Evolutionary conservation across 2,329 filamentous ascomycete species (phyloP), one percentile per base, ranked within the genome.

Genomic region (Penicillium rolfsii): DNA sequence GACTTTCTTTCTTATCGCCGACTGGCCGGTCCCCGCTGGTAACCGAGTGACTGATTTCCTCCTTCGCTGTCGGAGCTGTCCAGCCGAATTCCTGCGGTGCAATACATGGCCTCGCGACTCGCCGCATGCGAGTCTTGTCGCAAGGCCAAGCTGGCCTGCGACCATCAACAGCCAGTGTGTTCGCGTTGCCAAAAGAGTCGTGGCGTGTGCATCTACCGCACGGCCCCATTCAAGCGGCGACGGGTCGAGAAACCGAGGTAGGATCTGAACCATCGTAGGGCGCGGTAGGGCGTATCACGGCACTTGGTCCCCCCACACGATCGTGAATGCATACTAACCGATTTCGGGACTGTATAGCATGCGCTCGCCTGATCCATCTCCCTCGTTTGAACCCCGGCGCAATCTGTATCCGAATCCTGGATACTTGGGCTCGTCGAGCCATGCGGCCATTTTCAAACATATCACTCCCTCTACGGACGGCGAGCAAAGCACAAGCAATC

Each of bases 361-460:
- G 9, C 53, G 45, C 35, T 63, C 67, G 19, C 58, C 68, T 28
- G 63, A 69, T 36, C 58, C 64, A 50, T 63, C 68, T 11, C 63
- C 67, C 6, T 60, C 65, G 22, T 68, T 67, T 24, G 65, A 61
- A 35, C 62, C 68, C 36, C 63, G 67, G 22, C 67, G 66, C 36
- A 67, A 68, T 59, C 62, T 62, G 22, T 72, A 72, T 46, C 70
- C 70, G 4, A 72, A 72, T 49, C 70, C 70, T 8, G 70, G 70
- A n/a, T 72, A 69, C 55, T 50, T 71, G 41, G 70, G 70, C 0
- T 67, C 65, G 14, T 72, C 70, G 16, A 72, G 70, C 48, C 70
- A 72, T 67, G 67, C 66, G 4, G 67, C 70, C 14, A 72, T 72
- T 46, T 72, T 72, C 46, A 68, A 68, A 26, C 70, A 72, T 30